Conservation (phyloP, 2,329 filamentous ascomycete genomes). For the Helicocarpus griseus region DNA sequence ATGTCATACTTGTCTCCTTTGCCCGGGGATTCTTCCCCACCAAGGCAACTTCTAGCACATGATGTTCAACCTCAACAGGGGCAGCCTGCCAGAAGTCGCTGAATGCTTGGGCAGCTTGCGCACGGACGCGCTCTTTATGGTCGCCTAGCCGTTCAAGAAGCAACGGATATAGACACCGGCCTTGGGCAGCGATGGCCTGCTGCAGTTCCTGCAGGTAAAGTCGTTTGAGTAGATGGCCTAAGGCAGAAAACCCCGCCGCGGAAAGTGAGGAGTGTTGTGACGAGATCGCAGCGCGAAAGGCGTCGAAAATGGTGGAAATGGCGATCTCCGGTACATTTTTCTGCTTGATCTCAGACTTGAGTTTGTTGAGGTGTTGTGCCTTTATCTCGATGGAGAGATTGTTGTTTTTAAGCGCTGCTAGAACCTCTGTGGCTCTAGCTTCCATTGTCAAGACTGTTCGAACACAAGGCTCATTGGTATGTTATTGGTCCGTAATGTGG, state of each 20-base stretch:
- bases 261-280: constrained; percentile 69
- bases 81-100: constrained; percentile 65
- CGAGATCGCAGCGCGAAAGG: constrained; percentile 62
- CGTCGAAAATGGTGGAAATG: constrained; percentile 70
- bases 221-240: constrained; percentile 79
- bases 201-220: constrained; percentile 76
- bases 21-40: constrained; percentile 70
- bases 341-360: constrained; percentile 88
- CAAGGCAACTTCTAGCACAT: constrained; percentile 69
- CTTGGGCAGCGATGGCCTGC: constrained; percentile 57
- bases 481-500: not conserved
- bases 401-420: constrained; percentile 48
- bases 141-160: constrained; percentile 81
- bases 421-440: constrained; percentile 44
- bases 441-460: constrained; percentile 39
- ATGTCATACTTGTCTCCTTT: constrained; percentile 76
- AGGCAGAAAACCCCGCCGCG: constrained; percentile 74
- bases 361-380: constrained; percentile 57
- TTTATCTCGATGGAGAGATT: constrained; percentile 62
- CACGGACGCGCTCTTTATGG: constrained; percentile 72
- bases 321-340: constrained; percentile 70
- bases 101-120: constrained; percentile 64
- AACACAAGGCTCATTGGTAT: constrained; percentile 11
- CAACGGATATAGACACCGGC: constrained; percentile 59
- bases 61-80: constrained; percentile 65